Base-by-base conservation (phyloP, 306 rosid genomes). In the Cicer arietinum region DNA sequence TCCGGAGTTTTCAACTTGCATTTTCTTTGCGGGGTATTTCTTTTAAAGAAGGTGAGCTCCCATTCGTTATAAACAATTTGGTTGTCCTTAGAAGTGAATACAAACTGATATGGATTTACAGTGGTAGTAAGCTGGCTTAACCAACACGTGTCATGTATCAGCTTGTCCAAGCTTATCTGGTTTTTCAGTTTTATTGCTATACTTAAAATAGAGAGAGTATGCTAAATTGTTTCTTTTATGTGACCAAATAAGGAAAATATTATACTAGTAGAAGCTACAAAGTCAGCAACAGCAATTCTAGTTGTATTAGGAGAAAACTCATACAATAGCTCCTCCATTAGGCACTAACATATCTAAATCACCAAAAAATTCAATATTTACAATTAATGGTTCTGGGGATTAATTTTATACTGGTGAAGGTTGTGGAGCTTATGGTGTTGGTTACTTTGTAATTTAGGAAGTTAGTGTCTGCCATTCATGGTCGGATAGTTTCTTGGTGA, bases 1-100 rank as follows among this genome's bases (percentile, higher is more conserved):
- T 86, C 82, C 92, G 73, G 76, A 89, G 97, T 81, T 91, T 87
- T 81, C 98, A 94, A 83, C 82, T 94, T 30, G 94, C 98, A 67
- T 87, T 94, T 87, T 87, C 97, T 71, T 81, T 94, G 89, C 80
- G 85, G 77, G 80, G 77, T 77, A 79, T 87, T 52, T 91, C 97
- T 81, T 92, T 94, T 44, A 78, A 58, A 69, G 87, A 82, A 67
- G 71, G 98, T 91, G 81, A 86, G 83, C 62, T 83, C 67, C 42
- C 48, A 52, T 45, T 59, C 60, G 53, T 51, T 10, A 47, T 43
- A 68, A 54, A 54, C 51, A 59, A 44, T 74, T 52, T 68, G 43
- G 25, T 70, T 71, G 11, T 65, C 68, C 50, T 39, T 30, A 10
- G 20, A 5, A 25, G 65, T 47, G 43, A 56, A 57, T 70, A 48